Conservation (phyloP, 2,329 filamentous ascomycete genomes). For the Tolypocladium ovalisporum region DNA sequence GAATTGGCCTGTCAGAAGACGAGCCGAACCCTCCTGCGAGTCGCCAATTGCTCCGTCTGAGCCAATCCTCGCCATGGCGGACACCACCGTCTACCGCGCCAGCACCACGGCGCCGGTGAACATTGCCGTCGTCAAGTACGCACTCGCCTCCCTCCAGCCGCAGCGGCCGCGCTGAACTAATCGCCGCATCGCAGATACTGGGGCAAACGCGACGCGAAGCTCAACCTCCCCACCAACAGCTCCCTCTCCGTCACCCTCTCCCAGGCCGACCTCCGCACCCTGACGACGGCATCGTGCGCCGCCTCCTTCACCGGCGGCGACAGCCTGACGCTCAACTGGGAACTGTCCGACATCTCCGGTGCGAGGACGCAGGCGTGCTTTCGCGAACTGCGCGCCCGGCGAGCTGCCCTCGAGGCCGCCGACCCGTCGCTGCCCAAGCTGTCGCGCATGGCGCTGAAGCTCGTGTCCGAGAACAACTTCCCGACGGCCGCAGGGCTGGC, state of each 20-base stretch:
- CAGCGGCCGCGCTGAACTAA: neutral
- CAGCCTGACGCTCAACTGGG: constrained; percentile 74
- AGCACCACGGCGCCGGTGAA: constrained; percentile 97
- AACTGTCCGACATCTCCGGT: constrained; percentile 72
- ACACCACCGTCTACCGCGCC: constrained; percentile 64
- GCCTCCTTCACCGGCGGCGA: constrained; percentile 54
- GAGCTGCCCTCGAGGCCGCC: constrained; percentile 61
- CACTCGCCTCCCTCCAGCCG: neutral
- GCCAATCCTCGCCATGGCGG: constrained; percentile 26
- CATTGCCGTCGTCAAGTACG: constrained; percentile 92
- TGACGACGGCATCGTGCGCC: constrained; percentile 91
- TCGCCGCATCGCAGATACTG: constrained; percentile 50
- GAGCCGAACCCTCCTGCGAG: neutral
- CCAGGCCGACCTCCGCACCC: constrained; percentile 84
- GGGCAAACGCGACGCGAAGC: constrained; percentile 88
- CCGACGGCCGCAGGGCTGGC: constrained; percentile 88
- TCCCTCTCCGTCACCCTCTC: constrained; percentile 95
- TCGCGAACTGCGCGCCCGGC: constrained; percentile 68
- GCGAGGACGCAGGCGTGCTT: constrained; percentile 93
- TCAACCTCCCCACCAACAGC: constrained; percentile 96
- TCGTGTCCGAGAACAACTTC: constrained; percentile 98
- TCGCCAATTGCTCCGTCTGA: neutral
- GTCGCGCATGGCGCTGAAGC: constrained; percentile 62
- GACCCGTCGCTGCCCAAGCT: constrained; percentile 73
- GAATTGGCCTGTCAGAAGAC: neutral